These are phyloP conservation scores for Smallanthus sonchifolius DNA, from an alignment of 129 eudicot genomes.

Conservation along the genomic window DNA sequence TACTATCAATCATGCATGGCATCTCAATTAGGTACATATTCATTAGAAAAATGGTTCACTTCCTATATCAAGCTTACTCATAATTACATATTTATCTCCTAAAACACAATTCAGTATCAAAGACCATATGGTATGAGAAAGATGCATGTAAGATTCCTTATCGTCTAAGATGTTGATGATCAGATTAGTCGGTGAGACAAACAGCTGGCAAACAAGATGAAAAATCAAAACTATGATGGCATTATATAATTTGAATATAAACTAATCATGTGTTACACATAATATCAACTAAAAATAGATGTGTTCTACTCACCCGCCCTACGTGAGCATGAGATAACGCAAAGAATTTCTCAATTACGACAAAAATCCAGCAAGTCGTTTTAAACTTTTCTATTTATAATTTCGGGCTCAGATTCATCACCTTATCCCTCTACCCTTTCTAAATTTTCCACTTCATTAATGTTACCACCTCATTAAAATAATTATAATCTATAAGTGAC, in stretches of 20 bases:
- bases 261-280: conserved; percentile 32
- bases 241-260: conserved; percentile 28
- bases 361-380: conserved; percentile 18
- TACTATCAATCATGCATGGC: not conserved
- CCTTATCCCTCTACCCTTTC: conserved; percentile 14
- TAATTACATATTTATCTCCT: not conserved
- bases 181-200: conserved; percentile 23
- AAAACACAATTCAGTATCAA: not conserved
- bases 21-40: too few relatives aligned
- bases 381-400: conserved; percentile 24
- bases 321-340: conserved; percentile 24
- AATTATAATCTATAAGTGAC: conserved; percentile 8
- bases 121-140: conserved; percentile 1
- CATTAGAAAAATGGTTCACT: not conserved
- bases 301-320: conserved; percentile 10
- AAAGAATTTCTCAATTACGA: conserved; percentile 22
- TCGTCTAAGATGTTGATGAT: conserved; percentile 25
- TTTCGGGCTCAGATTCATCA: conserved; percentile 8
- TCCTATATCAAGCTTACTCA: not conserved
- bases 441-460: not conserved
- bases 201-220: conserved; percentile 32
- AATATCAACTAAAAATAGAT: conserved; percentile 29
- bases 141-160: conserved; percentile 13
- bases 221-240: conserved; percentile 19
- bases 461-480: not conserved